Base-by-base conservation (phyloP, 768 basidiomycete genomes). In the Serendipita indica region DNA sequence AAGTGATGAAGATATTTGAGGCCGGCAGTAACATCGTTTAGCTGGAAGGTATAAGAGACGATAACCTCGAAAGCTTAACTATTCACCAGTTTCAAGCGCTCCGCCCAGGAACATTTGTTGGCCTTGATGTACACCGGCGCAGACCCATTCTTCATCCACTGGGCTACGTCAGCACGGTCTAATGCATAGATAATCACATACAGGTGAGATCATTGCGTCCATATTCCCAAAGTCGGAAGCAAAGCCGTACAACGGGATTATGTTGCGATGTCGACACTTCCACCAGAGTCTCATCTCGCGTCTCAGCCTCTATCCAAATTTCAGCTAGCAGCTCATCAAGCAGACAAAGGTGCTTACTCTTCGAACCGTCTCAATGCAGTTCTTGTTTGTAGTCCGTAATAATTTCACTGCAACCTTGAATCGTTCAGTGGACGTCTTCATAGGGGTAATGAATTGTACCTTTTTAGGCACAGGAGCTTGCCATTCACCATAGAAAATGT, bases 401-500 rank as follows among this genome's bases (percentile, higher is more conserved):
- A 54, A 18, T 30, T 54, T 54, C 16, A 54, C 49, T 7, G 49
- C 49, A 16, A 54, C 49, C 49, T 54, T 54, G 25, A 33, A 4
- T n/a, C 7, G 49, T 20, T 54, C 41, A 43, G 41, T 30, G 49
- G n/a, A 27, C 12, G 49, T 12, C n/a, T 22, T 30, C 25, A 20
- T 28, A 54, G 22, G 4, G 22, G 49, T 13, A 4, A 18, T n/a
- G 41, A 6, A 33, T 4, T 18, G 22, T 7, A 54, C 49, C 49
- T 33, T 54, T 27, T 54, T 54, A 10, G 49, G 49, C 22, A 30
- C 10, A 16, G 49, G 30, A 4, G 32, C 7, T 28, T 33, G 49
- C 49, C 49, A 54, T 54, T 54, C 49, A 10, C 49, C 49, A 18
- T 54, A 54, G 49, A 54, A 54, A 54, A 54, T 54, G 49, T 54